Evolutionary conservation across 23 red algal genomes (phyloP), one percentile per base, ranked within the genome.

Genomic region (Agarophyton chilense): DNA sequence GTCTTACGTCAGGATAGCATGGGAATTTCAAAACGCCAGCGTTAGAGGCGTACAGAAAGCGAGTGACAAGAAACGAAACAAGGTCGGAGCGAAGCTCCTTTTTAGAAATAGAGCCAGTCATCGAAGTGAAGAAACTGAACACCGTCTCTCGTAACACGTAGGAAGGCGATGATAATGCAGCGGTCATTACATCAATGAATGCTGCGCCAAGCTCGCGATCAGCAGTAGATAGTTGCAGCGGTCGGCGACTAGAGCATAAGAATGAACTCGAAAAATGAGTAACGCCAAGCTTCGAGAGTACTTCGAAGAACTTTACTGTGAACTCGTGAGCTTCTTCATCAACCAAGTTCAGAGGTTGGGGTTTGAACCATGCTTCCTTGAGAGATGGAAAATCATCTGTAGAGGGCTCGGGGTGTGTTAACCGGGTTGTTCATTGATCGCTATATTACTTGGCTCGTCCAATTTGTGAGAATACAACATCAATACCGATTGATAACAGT

Each of bases 221-320:
- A 32, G 9, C 12, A 16, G 43, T 25, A 7, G 84, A 88, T 36
- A 88, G 50, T 17, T 42, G 13, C 21, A 39, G 7, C 25, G 34
- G 22, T 32, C 66, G 42, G 31, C 36, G n/a, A 10, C 22, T 77
- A 24, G 44, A 26, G 68, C 31, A 11, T 10, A 88, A 68, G 39
- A 88, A 88, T 31, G 66, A 53, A 31, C n/a, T 14, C n/a, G 32
- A 42, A 88, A 88, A 88, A 70, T 88, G 60, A 53, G 65, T 58
- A 12, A 21, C 36, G 33, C 84, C 84, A 43, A 88, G 44, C n/a
- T 88, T 56, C 29, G 65, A 77, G 31, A 88, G 34, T 25, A 88
- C 65, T n/a, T 64, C 65, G 52, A 88, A 88, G 45, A 78, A 88
- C n/a, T 52, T 55, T 38, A 88, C 72, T 38, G 51, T 53, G 47